phyloP scores from a whole-genome alignment of 441 rosid genomes.

The Syzygium syzygioides region DNA sequence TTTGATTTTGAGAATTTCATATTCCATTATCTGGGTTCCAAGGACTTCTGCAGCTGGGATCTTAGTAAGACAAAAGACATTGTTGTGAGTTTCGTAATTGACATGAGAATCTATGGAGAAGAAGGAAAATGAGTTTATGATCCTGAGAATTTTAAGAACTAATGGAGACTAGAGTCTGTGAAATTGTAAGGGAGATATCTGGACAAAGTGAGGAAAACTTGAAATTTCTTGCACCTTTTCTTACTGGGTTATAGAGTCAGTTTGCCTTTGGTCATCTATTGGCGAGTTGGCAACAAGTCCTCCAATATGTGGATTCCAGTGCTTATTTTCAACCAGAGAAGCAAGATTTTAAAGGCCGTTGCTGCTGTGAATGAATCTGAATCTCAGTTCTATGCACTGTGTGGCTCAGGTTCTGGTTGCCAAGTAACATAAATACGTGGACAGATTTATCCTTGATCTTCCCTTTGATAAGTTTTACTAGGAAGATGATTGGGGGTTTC shows the following conservation, averaged over 20 bases:
- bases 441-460: not conserved
- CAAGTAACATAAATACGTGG: fast-evolving
- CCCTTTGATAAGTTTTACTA: not conserved
- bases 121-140: not conserved
- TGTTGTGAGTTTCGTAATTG: not conserved
- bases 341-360: not conserved
- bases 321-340: not conserved
- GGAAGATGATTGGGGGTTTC: not conserved
- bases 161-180: not conserved
- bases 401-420: not conserved
- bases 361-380: not conserved
- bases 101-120: not conserved
- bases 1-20: not conserved
- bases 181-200: not conserved
- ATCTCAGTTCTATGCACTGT: not conserved
- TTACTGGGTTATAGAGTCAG: not conserved
- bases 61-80: not conserved
- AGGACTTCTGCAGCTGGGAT: not conserved
- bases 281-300: not conserved
- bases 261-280: not conserved
- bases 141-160: not conserved
- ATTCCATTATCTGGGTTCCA: not conserved
- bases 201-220: not conserved
- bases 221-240: not conserved
- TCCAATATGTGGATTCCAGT: not conserved